Percentiles rank a stretch among this genome's conserved stretches.
Conservation (phyloP, 352 stramenopile genomes). For the Thalassiosira livingstoniorum region DNA sequence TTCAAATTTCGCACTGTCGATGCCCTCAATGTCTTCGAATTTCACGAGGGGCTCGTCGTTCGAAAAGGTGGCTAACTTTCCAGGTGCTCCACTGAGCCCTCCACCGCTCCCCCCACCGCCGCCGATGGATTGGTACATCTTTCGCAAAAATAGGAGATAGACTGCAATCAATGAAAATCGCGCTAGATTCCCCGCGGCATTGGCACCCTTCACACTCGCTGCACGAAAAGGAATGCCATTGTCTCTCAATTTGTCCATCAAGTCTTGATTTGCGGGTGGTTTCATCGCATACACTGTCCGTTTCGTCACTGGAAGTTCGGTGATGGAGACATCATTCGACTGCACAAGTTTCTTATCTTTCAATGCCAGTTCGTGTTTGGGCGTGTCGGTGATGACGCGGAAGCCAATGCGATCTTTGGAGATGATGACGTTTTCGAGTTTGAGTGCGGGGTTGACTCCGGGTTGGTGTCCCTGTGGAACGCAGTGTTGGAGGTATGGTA, state of each 20-base stretch:
- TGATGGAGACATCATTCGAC: slow-evolving; percentile 52
- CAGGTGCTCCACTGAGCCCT: slow-evolving; percentile 48
- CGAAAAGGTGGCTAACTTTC: slow-evolving; percentile 67
- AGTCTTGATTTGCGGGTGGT: slow-evolving; percentile 64
- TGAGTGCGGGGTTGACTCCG: slow-evolving; percentile 53
- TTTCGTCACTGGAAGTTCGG: slow-evolving; percentile 22
- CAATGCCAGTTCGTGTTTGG: slow-evolving; percentile 46
- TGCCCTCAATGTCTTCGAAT: slow-evolving; percentile 84
- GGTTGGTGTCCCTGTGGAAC: slow-evolving; percentile 34
- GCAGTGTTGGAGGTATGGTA: no score
- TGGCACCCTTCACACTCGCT: slow-evolving; percentile 52
- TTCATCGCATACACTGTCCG: slow-evolving; percentile 69
- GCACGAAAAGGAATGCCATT: slow-evolving; percentile 73
- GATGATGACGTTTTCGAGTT: slow-evolving; percentile 74
- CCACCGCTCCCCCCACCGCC: slow-evolving; percentile 33
- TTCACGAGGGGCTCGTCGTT: slow-evolving; percentile 57
- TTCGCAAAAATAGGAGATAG: slow-evolving; percentile 76
- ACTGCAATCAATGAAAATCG: slow-evolving; percentile 64
- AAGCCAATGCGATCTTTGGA: slow-evolving; percentile 70
- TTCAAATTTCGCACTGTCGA: slow-evolving; percentile 81
- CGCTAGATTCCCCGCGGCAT: slow-evolving; percentile 38
- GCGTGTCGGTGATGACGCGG: slow-evolving; percentile 44
- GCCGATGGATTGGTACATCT: slow-evolving; percentile 74
- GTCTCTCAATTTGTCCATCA: slow-evolving; percentile 65
- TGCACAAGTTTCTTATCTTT: slow-evolving; percentile 50